A percentile compares a stretch with the other conserved stretches of the same genome.
Evolutionary conservation across 805 yeast species (phyloP).

Genomic region (Sungouiella thailandica): DNA sequence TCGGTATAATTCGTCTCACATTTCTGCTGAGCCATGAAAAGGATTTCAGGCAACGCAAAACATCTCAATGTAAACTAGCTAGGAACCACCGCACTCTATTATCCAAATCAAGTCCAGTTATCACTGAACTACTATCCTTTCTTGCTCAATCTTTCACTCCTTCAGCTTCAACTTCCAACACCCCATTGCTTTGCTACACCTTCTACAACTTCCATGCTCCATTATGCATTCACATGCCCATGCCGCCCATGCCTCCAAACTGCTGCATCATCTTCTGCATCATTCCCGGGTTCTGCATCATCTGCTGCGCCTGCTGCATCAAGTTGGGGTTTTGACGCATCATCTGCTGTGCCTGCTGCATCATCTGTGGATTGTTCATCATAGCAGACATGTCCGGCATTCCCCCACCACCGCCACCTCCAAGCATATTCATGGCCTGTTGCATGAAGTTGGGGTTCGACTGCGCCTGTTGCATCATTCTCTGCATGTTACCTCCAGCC

Average conservation of each 20-base stretch:
- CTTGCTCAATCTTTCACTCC: no score
- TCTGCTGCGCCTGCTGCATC: conserved; percentile 41
- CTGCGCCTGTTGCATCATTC: conserved; percentile 54
- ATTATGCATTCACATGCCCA: no score
- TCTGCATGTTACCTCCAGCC: conserved; percentile 41
- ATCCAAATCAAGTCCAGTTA: no score
- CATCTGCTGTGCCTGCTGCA: conserved; percentile 45
- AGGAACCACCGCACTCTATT: no score
- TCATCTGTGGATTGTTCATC: conserved; percentile 47
- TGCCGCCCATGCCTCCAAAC: conserved; percentile 59
- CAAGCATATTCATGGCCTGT: conserved; percentile 59
- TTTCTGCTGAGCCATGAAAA: no score
- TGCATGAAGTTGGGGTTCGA: conserved; percentile 49
- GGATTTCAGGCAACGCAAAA: no score
- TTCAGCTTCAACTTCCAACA: no score
- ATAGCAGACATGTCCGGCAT: conserved; percentile 37
- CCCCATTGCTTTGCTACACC: no score
- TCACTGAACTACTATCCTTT: no score
- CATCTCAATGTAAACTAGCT: no score
- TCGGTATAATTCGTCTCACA: no score
- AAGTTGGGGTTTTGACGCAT: conserved; percentile 40
- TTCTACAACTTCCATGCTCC: no score
- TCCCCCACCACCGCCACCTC: conserved; percentile 41
- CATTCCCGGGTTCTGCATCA: conserved; percentile 58
- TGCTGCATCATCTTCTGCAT: conserved; percentile 67